phyloP scores from a whole-genome alignment of 768 basidiomycete genomes.

The Pleurotus tuber-regium region DNA sequence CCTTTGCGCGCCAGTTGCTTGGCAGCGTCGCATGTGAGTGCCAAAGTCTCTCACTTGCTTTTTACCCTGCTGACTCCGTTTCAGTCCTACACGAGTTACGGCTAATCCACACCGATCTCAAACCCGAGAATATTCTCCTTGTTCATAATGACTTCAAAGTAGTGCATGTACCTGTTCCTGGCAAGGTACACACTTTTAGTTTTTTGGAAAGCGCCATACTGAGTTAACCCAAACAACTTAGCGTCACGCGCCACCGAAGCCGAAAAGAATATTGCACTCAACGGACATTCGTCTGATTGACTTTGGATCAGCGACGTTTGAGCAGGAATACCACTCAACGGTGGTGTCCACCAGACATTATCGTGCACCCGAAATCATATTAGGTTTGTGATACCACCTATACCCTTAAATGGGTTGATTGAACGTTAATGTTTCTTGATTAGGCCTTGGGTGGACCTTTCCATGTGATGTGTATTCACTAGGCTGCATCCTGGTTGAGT shows the following conservation, averaged over 20 bases:
- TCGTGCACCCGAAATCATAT: slow-evolving; percentile 97
- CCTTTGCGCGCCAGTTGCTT: slow-evolving; percentile 89
- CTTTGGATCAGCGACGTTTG: slow-evolving; percentile 98
- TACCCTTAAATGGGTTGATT: slow-evolving; percentile 12
- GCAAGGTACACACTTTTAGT: slow-evolving; percentile 49
- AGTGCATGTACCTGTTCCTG: slow-evolving; percentile 55
- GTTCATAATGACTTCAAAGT: slow-evolving; percentile 79
- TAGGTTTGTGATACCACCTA: slow-evolving; percentile 53
- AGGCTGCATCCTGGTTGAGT: slow-evolving; percentile 98
- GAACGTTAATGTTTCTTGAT: slow-evolving; percentile 17
- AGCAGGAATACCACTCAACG: slow-evolving; percentile 96
- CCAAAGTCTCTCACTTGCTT: neutral
- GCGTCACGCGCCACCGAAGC: slow-evolving; percentile 63
- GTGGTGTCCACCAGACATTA: slow-evolving; percentile 99
- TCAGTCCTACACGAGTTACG: slow-evolving; percentile 88
- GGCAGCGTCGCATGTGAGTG: slow-evolving; percentile 93
- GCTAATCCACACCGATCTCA: slow-evolving; percentile 96
- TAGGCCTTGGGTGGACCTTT: slow-evolving; percentile 97
- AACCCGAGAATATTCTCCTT: slow-evolving; percentile 97
- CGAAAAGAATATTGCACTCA: slow-evolving; percentile 76
- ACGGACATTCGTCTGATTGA: slow-evolving; percentile 96
- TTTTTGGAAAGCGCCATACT: slow-evolving; percentile 5
- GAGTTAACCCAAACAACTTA: slow-evolving; percentile 26
- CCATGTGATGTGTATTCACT: slow-evolving; percentile 98
- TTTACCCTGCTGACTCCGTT: slow-evolving; percentile 1